Percentiles rank a stretch among this genome's conserved stretches.
Evolutionary conservation across 2,329 filamentous ascomycete genomes (phyloP).

Genomic region (Fusarium sp.): DNA sequence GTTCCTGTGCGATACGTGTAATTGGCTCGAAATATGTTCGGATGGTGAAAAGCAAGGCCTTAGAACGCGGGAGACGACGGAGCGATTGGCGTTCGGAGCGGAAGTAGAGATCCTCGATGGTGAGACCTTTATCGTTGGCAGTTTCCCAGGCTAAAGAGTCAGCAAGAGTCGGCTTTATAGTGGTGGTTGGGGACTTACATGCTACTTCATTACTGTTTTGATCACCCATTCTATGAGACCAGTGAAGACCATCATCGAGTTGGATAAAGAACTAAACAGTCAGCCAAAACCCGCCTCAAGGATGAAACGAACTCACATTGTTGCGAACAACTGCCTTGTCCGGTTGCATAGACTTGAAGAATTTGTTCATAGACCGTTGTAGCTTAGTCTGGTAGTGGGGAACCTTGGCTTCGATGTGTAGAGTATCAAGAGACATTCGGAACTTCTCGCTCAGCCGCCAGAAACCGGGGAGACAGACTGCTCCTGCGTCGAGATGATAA

Average conservation of each 20-base stretch:
- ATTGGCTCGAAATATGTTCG: conserved; percentile 36
- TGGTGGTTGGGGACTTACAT: accelerated
- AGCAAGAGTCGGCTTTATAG: accelerated
- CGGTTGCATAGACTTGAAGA: conserved; percentile 29
- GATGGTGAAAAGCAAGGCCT: conserved; percentile 24
- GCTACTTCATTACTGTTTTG: conserved; percentile 24
- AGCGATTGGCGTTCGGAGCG: conserved; percentile 36
- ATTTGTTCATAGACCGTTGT: conserved; percentile 35
- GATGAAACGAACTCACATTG: not conserved
- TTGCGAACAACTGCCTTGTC: conserved; percentile 32
- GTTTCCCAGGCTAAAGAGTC: conserved; percentile 28
- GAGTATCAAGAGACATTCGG: conserved; percentile 34
- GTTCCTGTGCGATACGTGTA: conserved; percentile 21
- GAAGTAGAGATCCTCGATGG: conserved; percentile 31
- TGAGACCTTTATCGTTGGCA: conserved; percentile 13
- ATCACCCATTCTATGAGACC: conserved; percentile 36
- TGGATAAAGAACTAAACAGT: conserved; percentile 31
- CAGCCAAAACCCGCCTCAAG: not conserved
- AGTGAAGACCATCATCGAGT: conserved; percentile 34
- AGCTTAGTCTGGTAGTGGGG: conserved; percentile 32
- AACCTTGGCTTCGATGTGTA: conserved; percentile 36
- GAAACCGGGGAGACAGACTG: conserved; percentile 34
- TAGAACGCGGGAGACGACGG: conserved; percentile 28
- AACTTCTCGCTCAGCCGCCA: conserved; percentile 37
- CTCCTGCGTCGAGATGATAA: conserved; percentile 36